phyloP scores from a whole-genome alignment of 805 yeast species.

The Tetrapisispora pingtungensis region DNA sequence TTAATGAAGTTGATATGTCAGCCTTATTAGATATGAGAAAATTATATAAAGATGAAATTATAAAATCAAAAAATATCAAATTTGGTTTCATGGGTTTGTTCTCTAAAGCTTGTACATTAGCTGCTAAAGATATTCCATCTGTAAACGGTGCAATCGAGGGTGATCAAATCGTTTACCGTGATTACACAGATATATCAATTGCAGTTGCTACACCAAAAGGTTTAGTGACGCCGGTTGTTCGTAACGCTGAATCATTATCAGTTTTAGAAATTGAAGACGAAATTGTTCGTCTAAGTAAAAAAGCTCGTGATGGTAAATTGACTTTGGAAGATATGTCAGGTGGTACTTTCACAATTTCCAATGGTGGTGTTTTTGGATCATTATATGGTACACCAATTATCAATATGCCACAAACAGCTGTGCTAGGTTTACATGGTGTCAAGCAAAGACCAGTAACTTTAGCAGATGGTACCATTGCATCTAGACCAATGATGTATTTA shows the following conservation, averaged over 20 bases:
- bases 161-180: slow-evolving; percentile 91
- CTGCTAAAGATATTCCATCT: slow-evolving; percentile 90
- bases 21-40: slow-evolving; percentile 88
- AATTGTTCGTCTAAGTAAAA: slow-evolving; percentile 68
- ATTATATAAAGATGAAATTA: slow-evolving; percentile 90
- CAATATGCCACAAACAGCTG: slow-evolving; percentile 97
- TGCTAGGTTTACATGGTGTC: slow-evolving; percentile 92
- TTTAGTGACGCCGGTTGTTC: slow-evolving; percentile 92
- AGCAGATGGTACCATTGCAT: slow-evolving; percentile 81
- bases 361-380: slow-evolving; percentile 98
- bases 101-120: slow-evolving; percentile 85
- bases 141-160: slow-evolving; percentile 93
- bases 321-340: slow-evolving; percentile 98
- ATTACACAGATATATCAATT: slow-evolving; percentile 87
- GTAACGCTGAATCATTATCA: slow-evolving; percentile 88
- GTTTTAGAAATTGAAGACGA: slow-evolving; percentile 86
- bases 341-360: slow-evolving; percentile 97
- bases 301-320: slow-evolving; percentile 95
- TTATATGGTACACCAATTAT: slow-evolving; percentile 97
- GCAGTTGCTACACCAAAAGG: slow-evolving; percentile 99
- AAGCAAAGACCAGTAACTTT: slow-evolving; percentile 96
- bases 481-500: slow-evolving; percentile 99
- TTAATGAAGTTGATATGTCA: slow-evolving; percentile 97
- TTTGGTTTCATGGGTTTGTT: slow-evolving; percentile 99
- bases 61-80: slow-evolving; percentile 88